phyloP scores from a whole-genome alignment of 192 early-diverging fungal genomes.

The Blastocladiella britannica region DNA sequence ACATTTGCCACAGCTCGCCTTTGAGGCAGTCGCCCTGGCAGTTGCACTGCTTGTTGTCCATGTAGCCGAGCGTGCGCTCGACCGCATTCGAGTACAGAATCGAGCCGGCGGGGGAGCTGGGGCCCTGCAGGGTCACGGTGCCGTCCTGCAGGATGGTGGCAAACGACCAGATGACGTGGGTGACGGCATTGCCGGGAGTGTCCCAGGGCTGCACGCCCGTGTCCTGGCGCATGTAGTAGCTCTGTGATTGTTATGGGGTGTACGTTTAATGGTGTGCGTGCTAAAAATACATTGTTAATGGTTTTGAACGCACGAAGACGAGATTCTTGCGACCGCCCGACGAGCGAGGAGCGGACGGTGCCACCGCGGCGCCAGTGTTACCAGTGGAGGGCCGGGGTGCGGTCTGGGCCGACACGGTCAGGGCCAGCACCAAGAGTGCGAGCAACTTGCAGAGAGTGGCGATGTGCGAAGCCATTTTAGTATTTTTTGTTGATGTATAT shows the following conservation, averaged over 20 bases:
- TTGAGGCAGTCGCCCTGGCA: neutral
- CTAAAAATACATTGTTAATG: too few relatives aligned
- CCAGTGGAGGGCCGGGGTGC: too few relatives aligned
- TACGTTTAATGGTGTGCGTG: too few relatives aligned
- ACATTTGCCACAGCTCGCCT: constrained; percentile 1
- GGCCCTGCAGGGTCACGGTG: neutral
- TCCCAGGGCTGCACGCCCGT: neutral
- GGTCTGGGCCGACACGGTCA: too few relatives aligned
- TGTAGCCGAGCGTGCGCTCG: neutral
- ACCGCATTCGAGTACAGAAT: neutral
- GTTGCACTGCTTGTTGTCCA: neutral
- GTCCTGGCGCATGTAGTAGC: neutral
- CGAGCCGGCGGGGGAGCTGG: neutral
- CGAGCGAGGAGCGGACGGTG: neutral
- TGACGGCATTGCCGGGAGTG: neutral
- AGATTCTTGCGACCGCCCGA: neutral
- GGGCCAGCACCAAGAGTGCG: too few relatives aligned
- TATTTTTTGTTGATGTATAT: too few relatives aligned
- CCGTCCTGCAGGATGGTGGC: neutral
- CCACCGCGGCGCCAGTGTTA: too few relatives aligned
- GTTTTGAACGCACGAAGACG: neutral
- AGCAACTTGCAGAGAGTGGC: too few relatives aligned
- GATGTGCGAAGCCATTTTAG: too few relatives aligned
- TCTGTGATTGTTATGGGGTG: too few relatives aligned
- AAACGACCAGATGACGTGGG: neutral